phyloP scores from a whole-genome alignment of 768 basidiomycete genomes.

The Termitomyces sp. region DNA sequence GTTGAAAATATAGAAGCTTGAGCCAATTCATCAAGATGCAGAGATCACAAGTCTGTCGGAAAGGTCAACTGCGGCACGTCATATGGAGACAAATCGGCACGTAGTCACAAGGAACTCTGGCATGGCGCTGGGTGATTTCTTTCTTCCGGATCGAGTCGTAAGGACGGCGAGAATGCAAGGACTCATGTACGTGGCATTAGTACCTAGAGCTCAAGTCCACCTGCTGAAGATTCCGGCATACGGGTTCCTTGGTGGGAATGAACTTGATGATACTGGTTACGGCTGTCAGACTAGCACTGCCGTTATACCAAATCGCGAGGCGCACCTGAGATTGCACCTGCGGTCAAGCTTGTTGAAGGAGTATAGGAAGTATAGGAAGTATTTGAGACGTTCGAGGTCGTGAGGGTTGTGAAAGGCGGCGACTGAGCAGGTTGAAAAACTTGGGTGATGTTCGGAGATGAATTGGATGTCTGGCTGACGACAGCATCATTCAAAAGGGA shows the following conservation, averaged over 20 bases:
- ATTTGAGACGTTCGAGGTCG: background rate
- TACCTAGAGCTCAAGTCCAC: background rate
- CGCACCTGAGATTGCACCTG: background rate
- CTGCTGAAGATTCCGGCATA: background rate
- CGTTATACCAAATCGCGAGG: background rate
- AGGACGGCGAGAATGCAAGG: background rate
- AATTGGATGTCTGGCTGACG: background rate
- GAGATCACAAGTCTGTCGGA: background rate
- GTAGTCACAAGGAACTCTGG: background rate
- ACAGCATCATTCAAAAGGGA: constrained; percentile 6
- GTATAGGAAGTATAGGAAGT: background rate
- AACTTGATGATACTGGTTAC: background rate
- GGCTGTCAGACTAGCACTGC: background rate
- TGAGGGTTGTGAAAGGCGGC: background rate
- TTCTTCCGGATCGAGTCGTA: background rate
- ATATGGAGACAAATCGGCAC: background rate
- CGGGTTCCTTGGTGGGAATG: background rate
- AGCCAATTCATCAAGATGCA: background rate
- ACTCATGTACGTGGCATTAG: background rate
- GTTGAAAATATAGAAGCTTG: background rate
- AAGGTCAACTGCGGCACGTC: background rate
- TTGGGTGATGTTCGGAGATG: background rate
- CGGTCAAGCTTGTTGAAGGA: background rate
- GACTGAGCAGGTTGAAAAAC: background rate
- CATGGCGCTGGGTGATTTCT: background rate